Evolutionary conservation across 495 filamentous ascomycete genomes (phyloP).

Genomic region (Cenococcum geophilum): DNA sequence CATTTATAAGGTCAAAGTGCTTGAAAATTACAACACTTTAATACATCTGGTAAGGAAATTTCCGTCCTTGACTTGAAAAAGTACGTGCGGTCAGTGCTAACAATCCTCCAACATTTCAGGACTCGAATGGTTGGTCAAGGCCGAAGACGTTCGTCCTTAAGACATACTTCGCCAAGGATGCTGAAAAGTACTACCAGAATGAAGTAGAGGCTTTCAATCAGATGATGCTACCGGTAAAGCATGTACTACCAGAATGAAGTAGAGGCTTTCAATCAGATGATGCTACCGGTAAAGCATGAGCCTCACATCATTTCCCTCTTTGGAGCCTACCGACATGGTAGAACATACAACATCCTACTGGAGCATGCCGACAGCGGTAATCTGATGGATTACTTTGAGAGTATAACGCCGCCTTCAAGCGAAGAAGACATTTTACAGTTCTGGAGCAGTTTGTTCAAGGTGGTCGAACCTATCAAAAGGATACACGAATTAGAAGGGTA

Average conservation of each 20-base stretch:
- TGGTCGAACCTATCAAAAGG: slow-evolving; percentile 37
- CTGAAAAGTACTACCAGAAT: slow-evolving; percentile 34
- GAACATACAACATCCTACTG: slow-evolving; percentile 42
- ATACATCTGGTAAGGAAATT: too few species aligned
- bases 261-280: slow-evolving; percentile 37
- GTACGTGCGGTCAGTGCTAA: too few species aligned
- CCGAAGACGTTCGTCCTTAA: slow-evolving; percentile 42
- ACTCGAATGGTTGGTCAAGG: background rate
- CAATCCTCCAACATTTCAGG: background rate
- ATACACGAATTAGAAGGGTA: slow-evolving; percentile 29
- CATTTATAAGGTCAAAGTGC: slow-evolving; percentile 12
- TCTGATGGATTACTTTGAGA: slow-evolving; percentile 40
- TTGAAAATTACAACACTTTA: slow-evolving; percentile 10
- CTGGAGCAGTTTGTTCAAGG: slow-evolving; percentile 40
- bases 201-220: slow-evolving; percentile 38
- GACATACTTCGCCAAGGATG: slow-evolving; percentile 35
- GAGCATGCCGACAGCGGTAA: slow-evolving; percentile 45
- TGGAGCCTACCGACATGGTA: slow-evolving; percentile 40
- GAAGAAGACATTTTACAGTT: slow-evolving; percentile 39
- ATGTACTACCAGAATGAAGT: slow-evolving; percentile 36
- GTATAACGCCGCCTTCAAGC: slow-evolving; percentile 29
- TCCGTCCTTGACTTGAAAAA: too few species aligned
- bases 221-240: slow-evolving; percentile 24
- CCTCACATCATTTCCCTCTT: slow-evolving; percentile 41
- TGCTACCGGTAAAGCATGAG: slow-evolving; percentile 1